A percentile compares a stretch with the other conserved stretches of the same genome.
These are phyloP conservation scores for Fusarium floridanum DNA, from an alignment of 2,329 filamentous ascomycete species.

Conservation along the genomic window DNA sequence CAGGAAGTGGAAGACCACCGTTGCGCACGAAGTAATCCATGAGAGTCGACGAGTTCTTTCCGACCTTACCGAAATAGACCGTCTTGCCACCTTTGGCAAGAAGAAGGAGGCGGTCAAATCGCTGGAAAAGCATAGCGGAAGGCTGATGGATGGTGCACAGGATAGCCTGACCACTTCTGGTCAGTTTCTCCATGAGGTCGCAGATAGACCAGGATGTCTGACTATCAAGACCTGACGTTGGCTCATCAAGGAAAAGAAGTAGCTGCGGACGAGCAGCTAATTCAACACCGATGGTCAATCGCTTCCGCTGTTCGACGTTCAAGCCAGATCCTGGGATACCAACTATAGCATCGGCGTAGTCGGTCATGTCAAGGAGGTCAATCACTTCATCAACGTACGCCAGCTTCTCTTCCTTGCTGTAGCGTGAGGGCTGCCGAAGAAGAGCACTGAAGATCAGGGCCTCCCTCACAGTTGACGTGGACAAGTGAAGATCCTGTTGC, in stretches of 20 bases:
- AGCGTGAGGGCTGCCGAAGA: slow-evolving; percentile 55
- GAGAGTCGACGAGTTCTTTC: slow-evolving; percentile 65
- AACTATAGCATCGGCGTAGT: slow-evolving; percentile 66
- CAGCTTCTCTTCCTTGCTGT: slow-evolving; percentile 58
- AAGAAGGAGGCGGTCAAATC: slow-evolving; percentile 66
- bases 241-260: slow-evolving; percentile 66
- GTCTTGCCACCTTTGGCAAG: slow-evolving; percentile 69
- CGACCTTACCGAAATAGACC: slow-evolving; percentile 76
- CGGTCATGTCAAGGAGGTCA: slow-evolving; percentile 64
- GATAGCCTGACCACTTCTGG: slow-evolving; percentile 61
- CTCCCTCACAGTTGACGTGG: slow-evolving; percentile 52
- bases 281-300: slow-evolving; percentile 62
- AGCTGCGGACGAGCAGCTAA: slow-evolving; percentile 57
- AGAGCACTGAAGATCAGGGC: slow-evolving; percentile 55
- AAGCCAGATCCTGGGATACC: slow-evolving; percentile 54
- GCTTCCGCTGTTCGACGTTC: slow-evolving; percentile 63
- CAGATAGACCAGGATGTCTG: slow-evolving; percentile 78
- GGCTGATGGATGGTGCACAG: slow-evolving; percentile 65
- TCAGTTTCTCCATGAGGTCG: slow-evolving; percentile 74
- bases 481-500: background rate
- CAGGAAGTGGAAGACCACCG: slow-evolving; percentile 65
- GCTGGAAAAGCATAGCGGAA: slow-evolving; percentile 29
- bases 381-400: slow-evolving; percentile 65
- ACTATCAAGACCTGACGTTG: slow-evolving; percentile 61
- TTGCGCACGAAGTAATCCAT: slow-evolving; percentile 74